Percentiles rank a stretch among this genome's conserved stretches.
Evolutionary conservation across 2,329 filamentous ascomycete species (phyloP).

Genomic region (Chrysoporthe puriensis): DNA sequence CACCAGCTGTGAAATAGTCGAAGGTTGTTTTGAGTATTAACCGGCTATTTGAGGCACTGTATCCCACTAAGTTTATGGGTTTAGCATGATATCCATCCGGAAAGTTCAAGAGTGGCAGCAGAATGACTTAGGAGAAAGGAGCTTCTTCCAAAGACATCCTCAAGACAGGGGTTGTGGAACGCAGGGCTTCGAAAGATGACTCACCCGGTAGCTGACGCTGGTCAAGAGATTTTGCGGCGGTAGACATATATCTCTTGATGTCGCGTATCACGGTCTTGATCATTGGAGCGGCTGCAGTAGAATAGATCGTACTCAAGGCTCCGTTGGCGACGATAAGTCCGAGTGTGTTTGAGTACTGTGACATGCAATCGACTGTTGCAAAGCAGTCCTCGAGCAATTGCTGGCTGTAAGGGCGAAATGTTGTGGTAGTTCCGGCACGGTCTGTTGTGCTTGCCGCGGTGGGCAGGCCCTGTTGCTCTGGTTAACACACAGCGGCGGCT

Average conservation of each 20-base stretch:
- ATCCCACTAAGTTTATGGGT: constrained; percentile 4
- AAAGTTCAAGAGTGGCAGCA: neutral
- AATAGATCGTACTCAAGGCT: constrained; percentile 26
- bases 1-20: constrained; percentile 28
- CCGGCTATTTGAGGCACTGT: constrained; percentile 26
- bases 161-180: neutral
- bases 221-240: constrained; percentile 15
- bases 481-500: neutral
- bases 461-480: constrained; percentile 14
- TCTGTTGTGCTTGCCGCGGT: constrained; percentile 23
- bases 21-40: constrained; percentile 24
- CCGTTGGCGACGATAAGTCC: constrained; percentile 34
- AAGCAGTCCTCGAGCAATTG: constrained; percentile 32
- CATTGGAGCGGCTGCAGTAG: constrained; percentile 29
- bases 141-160: neutral
- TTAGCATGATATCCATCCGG: neutral
- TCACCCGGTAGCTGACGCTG: constrained; percentile 24
- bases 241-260: constrained; percentile 35
- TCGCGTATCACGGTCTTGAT: constrained; percentile 35
- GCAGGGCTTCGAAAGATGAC: neutral
- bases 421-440: constrained; percentile 22
- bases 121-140: no score
- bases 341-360: constrained; percentile 36
- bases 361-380: constrained; percentile 34
- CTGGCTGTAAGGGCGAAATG: constrained; percentile 31